Conservation (phyloP, 108 stramenopile genomes). For the Skeletonema menzelii region DNA sequence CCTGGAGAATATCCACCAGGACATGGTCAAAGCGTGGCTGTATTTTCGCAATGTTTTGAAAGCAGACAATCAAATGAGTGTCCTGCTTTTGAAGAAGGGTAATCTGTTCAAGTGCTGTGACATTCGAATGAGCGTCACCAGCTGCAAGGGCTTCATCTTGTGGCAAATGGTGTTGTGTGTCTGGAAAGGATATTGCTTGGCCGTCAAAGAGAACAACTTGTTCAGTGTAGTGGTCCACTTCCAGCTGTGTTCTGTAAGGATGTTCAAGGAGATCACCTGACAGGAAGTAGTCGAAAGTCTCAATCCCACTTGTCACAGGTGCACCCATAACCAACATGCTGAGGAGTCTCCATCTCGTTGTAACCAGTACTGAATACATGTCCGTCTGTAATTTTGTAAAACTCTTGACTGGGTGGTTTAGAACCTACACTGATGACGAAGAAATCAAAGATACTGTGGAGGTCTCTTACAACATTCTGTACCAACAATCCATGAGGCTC, state of each 20-base stretch:
- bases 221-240: conserved; percentile 56
- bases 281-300: conserved; percentile 45
- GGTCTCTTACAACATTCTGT: conserved; percentile 24
- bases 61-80: conserved; percentile 46
- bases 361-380: conserved; percentile 22
- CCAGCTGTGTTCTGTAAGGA: conserved; percentile 31
- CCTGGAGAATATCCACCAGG: conserved; percentile 46
- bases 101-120: conserved; percentile 11
- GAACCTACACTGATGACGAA: conserved; percentile 21
- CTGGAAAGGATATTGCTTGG: conserved; percentile 43
- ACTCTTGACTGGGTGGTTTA: conserved; percentile 9
- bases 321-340: conserved; percentile 45
- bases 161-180: conserved; percentile 12
- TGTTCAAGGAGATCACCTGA: conserved; percentile 41
- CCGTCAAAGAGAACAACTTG: conserved; percentile 70
- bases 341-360: conserved; percentile 12
- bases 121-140: conserved; percentile 27
- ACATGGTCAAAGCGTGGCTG: conserved; percentile 66
- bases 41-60: conserved; percentile 73
- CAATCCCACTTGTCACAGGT: conserved; percentile 32
- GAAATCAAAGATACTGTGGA: conserved; percentile 29
- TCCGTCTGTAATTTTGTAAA: conserved; percentile 11
- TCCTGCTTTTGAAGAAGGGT: conserved; percentile 17
- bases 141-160: conserved; percentile 24
- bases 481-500: conserved; percentile 50